Conservation (phyloP, 75 land plant genomes). For the Azolla pinnata region DNA sequence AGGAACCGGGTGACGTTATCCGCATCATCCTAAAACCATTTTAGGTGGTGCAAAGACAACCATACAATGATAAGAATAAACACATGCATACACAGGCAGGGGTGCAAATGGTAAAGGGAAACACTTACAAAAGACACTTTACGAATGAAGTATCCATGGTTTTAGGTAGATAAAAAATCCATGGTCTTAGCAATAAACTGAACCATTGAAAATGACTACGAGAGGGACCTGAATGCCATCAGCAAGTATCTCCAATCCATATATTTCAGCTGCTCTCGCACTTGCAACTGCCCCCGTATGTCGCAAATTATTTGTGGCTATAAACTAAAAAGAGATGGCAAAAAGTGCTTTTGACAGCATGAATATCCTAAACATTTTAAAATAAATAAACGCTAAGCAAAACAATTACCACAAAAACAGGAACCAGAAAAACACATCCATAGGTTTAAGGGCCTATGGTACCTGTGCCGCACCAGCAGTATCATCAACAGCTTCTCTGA, state of each 20-base stretch:
- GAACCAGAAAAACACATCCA: background rate
- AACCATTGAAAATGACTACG: no score
- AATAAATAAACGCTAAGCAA: background rate
- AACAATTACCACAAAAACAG: background rate
- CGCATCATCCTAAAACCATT: conserved; percentile 74
- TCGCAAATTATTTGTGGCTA: conserved; percentile 49
- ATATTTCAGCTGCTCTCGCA: conserved; percentile 60
- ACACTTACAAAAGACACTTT: no score
- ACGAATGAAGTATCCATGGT: no score
- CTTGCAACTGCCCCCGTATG: conserved; percentile 95
- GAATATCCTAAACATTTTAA: no score
- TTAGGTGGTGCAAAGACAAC: conserved; percentile 15
- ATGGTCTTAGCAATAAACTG: no score
- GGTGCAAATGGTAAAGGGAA: no score
- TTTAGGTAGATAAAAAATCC: no score
- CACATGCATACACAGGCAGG: no score
- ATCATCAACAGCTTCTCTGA: conserved; percentile 88
- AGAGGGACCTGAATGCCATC: conserved; percentile 89
- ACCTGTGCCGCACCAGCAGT: conserved; percentile 97
- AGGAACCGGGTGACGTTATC: conserved; percentile 82
- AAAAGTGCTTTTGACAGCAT: no score
- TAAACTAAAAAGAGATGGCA: no score
- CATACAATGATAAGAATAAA: no score
- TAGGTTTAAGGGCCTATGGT: no score
- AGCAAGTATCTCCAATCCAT: conserved; percentile 74